Evolutionary conservation across 2,329 filamentous ascomycete species (phyloP), one percentile per base, ranked within the genome.

Genomic region (Metarhizium guizhouense): DNA sequence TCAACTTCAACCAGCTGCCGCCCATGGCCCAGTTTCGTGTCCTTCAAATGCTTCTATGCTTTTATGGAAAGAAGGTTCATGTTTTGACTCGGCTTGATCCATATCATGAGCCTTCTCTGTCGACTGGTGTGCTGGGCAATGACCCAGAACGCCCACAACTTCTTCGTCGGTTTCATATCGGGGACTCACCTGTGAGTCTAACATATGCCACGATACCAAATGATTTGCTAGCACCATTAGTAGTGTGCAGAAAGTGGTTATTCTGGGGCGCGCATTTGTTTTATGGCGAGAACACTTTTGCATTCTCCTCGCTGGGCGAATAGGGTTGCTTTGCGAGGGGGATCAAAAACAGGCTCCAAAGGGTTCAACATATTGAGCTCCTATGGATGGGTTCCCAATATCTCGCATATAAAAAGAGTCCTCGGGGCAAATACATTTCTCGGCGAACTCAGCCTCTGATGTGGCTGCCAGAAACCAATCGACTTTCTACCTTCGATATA

Each of bases 241-340:
- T 68, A 0, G 76, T 78, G 0, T 73, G 64, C 53, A 74, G 67
- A 54, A 60, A 64, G 1, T 76, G 74, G 70, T 62, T 68, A 51
- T 74, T 70, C 32, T 60, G 76, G 1, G 75, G 72, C 0, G 60
- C 65, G 2, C 72, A 74, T 56, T 58, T 73, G 2, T 80, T 80
- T 57, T 80, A 80, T 54, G 75, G 76, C 7, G 57, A 65, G 1
- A 81, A 81, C 59, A 75, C 66, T 0, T 80, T 80, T 57, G 73
- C 72, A 0, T 80, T 81, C 60, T 78, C 75, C n/a, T 77, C 74
- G n/a, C 63, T 81, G 0, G 77, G 78, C 49, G 77, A 81, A 62
- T 73, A 76, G 61, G 72, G 72, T 53, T 70, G 75, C 47, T 81
- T 81, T 59, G 71, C 69, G 54, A 61, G 60, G 1, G 72, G 75